Evolutionary conservation across 2,329 filamentous ascomycete genomes (phyloP), one percentile per base, ranked within the genome.

Genomic region (Eutypa lata): DNA sequence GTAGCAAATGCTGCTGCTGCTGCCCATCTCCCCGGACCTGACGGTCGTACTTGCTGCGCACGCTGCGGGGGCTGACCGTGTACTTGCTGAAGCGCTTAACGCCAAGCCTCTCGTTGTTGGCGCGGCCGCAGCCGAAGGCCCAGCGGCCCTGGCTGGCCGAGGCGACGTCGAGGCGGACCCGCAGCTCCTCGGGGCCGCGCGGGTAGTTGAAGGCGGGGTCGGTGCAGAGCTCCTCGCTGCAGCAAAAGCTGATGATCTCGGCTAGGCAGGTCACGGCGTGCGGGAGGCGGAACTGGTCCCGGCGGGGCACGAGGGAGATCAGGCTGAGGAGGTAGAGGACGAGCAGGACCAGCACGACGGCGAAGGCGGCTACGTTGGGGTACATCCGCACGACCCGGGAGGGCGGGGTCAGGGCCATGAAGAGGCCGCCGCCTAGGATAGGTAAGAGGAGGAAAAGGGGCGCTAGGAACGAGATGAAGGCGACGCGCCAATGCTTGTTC

Each of bases 181-280:
- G 79, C 19, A 97, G 78, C 58, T 91, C 87, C 0, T 76, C 76
- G 58, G 86, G 87, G n/a, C 79, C 85, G 26, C 78, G 76, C 2
- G 87, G 83, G 37, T 85, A 81, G 48, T 84, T 79, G 66, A 97
- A 93, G 0, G 88, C 82, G 10, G 84, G 78, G 64, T 96, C 91
- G 5, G 81, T 76, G 2, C 90, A 75, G 18, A 95, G 75, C 22
- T 87, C 86, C 43, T 86, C 86, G 60, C 87, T 86, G 54, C 89
- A 84, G 42, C 93, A 76, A 67, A 93, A 92, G 64, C 84, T 87
- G 60, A 95, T 80, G 21, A 92, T 77, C 66, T 92, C 90, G 1
- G 89, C 88, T 18, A 95, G 77, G 46, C 82, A 90, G 55, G 79
- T 82, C 40, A 89, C 84, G 5, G 79, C 78, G 66, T 95, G 91